phyloP scores from a whole-genome alignment of 306 rosid species.

The Casuarina equisetifolia region DNA sequence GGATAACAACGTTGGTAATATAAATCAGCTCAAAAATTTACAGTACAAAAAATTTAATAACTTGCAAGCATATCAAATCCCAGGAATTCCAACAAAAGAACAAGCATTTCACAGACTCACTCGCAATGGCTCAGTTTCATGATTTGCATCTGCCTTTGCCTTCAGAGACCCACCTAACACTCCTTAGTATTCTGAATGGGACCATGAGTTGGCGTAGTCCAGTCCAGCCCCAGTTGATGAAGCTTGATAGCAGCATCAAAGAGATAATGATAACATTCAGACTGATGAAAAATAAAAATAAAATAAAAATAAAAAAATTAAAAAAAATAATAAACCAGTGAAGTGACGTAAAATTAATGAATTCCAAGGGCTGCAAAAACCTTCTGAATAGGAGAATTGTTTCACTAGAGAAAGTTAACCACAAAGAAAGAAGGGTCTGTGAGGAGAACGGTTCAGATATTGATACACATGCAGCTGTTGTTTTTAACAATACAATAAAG shows the following conservation, averaged over 20 bases:
- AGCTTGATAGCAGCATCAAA: slow-evolving; percentile 92
- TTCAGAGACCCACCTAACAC: slow-evolving; percentile 48
- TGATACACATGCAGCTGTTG: neutral
- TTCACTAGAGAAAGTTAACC: neutral
- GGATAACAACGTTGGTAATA: slow-evolving; percentile 7
- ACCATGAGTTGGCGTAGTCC: slow-evolving; percentile 76
- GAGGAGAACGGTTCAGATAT: neutral
- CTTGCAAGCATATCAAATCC: slow-evolving; percentile 10
- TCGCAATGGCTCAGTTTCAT: slow-evolving; percentile 38
- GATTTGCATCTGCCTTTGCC: slow-evolving; percentile 48
- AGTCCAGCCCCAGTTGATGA: slow-evolving; percentile 82
- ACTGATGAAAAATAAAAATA: slow-evolving; percentile 28
- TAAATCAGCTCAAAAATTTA: slow-evolving; percentile 4
- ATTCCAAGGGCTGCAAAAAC: slow-evolving; percentile 7
- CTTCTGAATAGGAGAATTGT: neutral
- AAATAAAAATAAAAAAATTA: too few species aligned
- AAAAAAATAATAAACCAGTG: slow-evolving; percentile 20
- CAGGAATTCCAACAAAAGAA: slow-evolving; percentile 13
- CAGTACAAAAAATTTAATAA: slow-evolving; percentile 6
- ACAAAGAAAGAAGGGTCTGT: neutral
- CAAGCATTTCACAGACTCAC: slow-evolving; percentile 46
- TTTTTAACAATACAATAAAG: neutral
- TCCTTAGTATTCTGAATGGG: slow-evolving; percentile 53
- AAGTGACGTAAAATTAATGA: slow-evolving; percentile 18
- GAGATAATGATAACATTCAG: slow-evolving; percentile 89